A percentile compares a stretch with the other conserved stretches of the same genome.
Conservation (phyloP, 176 grass and related monocot genomes). For the Oryza officinalis region DNA sequence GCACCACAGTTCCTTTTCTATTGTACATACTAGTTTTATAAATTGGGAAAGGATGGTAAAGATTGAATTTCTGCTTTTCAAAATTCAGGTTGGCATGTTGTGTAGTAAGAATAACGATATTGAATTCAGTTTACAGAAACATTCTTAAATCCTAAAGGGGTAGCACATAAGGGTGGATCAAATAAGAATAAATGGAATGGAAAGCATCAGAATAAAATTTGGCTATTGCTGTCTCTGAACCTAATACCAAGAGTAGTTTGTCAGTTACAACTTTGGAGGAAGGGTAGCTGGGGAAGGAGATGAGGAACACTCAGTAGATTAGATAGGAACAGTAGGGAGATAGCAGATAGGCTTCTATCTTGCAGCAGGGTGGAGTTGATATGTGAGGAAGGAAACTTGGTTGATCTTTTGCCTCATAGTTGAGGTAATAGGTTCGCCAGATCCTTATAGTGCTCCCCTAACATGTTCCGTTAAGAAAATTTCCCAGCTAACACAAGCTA, state of each 20-base stretch:
- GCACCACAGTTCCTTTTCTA: background rate
- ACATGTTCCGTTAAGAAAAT: background rate
- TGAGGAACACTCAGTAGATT: background rate
- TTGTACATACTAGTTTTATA: background rate
- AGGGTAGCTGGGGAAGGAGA: background rate
- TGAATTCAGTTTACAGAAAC: background rate
- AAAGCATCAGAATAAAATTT: background rate
- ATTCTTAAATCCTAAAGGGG: background rate
- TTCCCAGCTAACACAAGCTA: background rate
- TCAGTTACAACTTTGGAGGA: background rate
- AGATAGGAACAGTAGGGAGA: background rate
- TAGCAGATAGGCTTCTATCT: background rate
- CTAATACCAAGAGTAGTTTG: background rate
- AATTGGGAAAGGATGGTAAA: background rate
- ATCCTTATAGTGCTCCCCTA: background rate
- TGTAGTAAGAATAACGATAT: background rate
- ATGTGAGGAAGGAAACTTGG: background rate
- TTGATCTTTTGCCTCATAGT: background rate
- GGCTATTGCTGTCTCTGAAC: background rate
- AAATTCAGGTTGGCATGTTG: background rate
- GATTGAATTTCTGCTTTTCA: too few species aligned
- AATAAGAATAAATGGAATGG: background rate
- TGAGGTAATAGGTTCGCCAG: background rate
- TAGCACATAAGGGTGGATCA: background rate
- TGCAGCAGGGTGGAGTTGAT: background rate